phyloP scores from a whole-genome alignment of 306 rosid genomes.

The Astragalus glycyphyllos region DNA sequence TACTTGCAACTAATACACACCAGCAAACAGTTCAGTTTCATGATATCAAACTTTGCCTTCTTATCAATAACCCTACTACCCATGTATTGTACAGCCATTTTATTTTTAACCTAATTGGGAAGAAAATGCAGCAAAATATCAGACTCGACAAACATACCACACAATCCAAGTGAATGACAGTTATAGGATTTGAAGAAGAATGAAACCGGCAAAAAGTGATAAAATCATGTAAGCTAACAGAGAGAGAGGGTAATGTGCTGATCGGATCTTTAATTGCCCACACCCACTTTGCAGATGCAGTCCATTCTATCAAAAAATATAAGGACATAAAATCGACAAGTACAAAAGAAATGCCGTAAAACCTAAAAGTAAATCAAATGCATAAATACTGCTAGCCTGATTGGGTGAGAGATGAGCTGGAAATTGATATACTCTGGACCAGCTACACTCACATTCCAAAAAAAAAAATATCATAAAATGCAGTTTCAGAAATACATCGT shows the following conservation, averaged over 20 bases:
- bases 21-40: conserved; percentile 92
- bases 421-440: conserved; percentile 27
- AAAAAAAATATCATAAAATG: background rate
- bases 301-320: conserved; percentile 14
- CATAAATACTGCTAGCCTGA: background rate
- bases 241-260: too few species aligned
- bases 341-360: conserved; percentile 3
- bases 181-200: conserved; percentile 11
- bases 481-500: background rate
- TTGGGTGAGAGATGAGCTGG: background rate
- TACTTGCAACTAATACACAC: conserved; percentile 62
- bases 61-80: conserved; percentile 86
- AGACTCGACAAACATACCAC: conserved; percentile 26
- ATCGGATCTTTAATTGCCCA: too few species aligned
- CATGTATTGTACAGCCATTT: conserved; percentile 98
- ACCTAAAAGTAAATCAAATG: conserved; percentile 13
- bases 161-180: conserved; percentile 17
- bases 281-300: conserved; percentile 3
- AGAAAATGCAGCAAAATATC: conserved; percentile 35
- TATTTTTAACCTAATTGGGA: conserved; percentile 60
- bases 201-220: conserved; percentile 12
- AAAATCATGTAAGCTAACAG: conserved; percentile 23
- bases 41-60: conserved; percentile 94
- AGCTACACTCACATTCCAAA: background rate
- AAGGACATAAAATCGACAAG: conserved; percentile 5